Base-by-base conservation (phyloP, 139 green algal species). In the Micractinium conductrix region DNA sequence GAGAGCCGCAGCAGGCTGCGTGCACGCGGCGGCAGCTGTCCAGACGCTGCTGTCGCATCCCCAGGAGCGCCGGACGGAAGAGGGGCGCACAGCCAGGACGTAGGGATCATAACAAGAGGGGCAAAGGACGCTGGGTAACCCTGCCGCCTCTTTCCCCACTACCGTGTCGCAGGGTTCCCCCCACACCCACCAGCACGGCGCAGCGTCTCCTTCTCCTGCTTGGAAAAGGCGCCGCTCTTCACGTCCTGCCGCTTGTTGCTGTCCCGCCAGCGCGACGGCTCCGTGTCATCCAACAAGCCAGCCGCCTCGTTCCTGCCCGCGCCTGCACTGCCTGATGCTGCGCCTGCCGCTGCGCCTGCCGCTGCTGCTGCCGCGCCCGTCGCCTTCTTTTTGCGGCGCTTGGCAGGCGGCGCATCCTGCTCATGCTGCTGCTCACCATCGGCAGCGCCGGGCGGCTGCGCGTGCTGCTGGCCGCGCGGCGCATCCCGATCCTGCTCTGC, bases 151-250 rank as follows among this genome's bases (percentile, higher is more conserved):
- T 33, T 48, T 6, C 58, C 33, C 8, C 22, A 9, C 62, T 69
- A 28, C 62, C 62, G 26, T 10, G 2, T 9, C 63, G 8, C 63
- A n/a, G n/a, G n/a, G n/a, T n/a, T 22, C 30, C 28, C 2, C 24
- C 48, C 40, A 6, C n/a, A 43, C 79, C n/a, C 60, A 26, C 8
- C 89, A 70, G 90, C 90, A 21, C 87, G 45, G 21, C 69, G 50
- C 8, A 95, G 67, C 0, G 79, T 85, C 38, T 90, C 85, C 65
- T 89, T 89, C 84, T 95, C 92, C 8, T 40, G 62, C 28, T 85
- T 73, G 68, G 75, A 92, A 75, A 95, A 96, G 0, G 70, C 53
- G 16, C 93, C 93, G 63, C 83, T 89, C 88, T 92, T 93, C 44
- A 95, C 86, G 58, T 95, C 85, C 0, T 76, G 82, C 17, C 91